phyloP scores from a whole-genome alignment of 192 early-diverging fungal genomes.

The Coemansia sp. region DNA sequence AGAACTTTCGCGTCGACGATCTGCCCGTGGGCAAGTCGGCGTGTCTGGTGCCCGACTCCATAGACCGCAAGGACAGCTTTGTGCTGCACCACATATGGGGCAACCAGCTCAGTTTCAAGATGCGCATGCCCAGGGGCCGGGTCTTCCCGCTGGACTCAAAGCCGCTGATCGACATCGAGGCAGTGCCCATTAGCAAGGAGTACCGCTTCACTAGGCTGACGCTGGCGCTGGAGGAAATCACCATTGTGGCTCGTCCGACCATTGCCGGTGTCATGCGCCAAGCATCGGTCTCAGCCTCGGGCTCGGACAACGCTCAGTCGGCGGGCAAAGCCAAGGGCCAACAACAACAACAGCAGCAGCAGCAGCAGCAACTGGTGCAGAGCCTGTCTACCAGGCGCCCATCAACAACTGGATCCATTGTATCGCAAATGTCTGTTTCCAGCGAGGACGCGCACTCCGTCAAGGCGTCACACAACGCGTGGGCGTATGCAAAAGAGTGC shows the following conservation, averaged over 20 bases:
- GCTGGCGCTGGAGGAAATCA: conserved; percentile 40
- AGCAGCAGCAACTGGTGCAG: background rate
- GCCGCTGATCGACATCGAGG: conserved; percentile 28
- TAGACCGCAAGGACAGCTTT: conserved; percentile 26
- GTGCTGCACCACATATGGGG: conserved; percentile 43
- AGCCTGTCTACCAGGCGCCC: conserved; percentile 1
- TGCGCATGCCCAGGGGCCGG: conserved; percentile 31
- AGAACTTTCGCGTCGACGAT: conserved; percentile 1
- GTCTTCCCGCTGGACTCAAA: conserved; percentile 14
- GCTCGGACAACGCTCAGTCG: background rate
- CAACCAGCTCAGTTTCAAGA: conserved; percentile 13
- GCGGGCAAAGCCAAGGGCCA: background rate
- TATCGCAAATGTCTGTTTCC: conserved; percentile 18
- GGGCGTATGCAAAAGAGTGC: conserved; percentile 26
- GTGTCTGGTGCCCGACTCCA: conserved; percentile 19
- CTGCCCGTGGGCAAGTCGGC: conserved; percentile 32
- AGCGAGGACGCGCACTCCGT: conserved; percentile 27
- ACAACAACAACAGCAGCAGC: conserved; percentile 1
- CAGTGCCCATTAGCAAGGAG: conserved; percentile 27
- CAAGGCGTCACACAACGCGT: conserved; percentile 19
- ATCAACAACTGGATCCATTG: conserved; percentile 2
- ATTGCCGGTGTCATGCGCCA: conserved; percentile 1
- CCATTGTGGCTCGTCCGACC: conserved; percentile 37
- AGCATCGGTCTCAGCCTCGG: background rate
- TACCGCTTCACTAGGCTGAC: conserved; percentile 16